Percentiles rank a stretch among this genome's conserved stretches.
phyloP scores from a whole-genome alignment of 495 filamentous ascomycete genomes.

The Aspergillus affinis region DNA sequence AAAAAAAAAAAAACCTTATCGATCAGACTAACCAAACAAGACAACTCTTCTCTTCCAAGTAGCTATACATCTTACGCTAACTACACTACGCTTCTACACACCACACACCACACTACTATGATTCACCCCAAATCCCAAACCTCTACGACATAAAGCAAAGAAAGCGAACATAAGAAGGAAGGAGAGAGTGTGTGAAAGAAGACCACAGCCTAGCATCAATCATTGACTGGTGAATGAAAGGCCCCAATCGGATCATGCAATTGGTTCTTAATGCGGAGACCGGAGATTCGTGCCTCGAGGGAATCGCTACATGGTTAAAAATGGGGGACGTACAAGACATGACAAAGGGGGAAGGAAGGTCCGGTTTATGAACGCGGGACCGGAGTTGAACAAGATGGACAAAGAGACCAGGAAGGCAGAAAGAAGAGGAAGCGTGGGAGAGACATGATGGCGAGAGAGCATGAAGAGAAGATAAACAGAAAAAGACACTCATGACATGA shows the following conservation, averaged over 20 bases:
- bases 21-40: no score
- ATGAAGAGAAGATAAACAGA: background rate
- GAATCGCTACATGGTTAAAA: slow-evolving; percentile 40
- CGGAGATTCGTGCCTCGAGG: slow-evolving; percentile 23
- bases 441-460: slow-evolving; percentile 7
- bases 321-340: slow-evolving; percentile 16
- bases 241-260: slow-evolving; percentile 32
- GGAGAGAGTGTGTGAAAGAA: slow-evolving; percentile 4
- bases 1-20: no score
- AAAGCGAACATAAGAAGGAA: background rate
- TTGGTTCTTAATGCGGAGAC: slow-evolving; percentile 25
- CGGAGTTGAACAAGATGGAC: slow-evolving; percentile 3
- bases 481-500: slow-evolving; percentile 14
- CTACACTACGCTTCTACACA: no score
- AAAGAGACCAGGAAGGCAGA: background rate
- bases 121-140: background rate
- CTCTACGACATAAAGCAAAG: background rate
- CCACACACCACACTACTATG: no score
- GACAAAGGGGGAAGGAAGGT: slow-evolving; percentile 4
- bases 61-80: no score
- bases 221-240: slow-evolving; percentile 20
- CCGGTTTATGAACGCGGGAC: slow-evolving; percentile 26
- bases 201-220: background rate
- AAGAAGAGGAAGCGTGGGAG: background rate
- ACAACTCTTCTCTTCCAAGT: no score